Evolutionary conservation across 306 rosid genomes (phyloP).

Genomic region (Casuarina equisetifolia): DNA sequence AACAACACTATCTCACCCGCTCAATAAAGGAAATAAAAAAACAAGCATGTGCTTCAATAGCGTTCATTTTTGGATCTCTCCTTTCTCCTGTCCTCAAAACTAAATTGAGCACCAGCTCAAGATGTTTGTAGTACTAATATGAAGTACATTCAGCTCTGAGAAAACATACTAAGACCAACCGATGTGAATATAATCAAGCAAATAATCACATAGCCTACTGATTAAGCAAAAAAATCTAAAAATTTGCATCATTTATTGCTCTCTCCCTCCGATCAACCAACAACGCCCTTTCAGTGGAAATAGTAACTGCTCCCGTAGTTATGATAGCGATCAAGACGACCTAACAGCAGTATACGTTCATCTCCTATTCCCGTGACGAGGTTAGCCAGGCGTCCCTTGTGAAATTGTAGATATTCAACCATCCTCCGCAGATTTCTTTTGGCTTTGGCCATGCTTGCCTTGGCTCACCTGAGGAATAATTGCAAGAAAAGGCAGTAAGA

Average conservation of each 20-base stretch:
- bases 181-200: conserved; percentile 15
- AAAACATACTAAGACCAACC: neutral
- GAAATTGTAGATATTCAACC: conserved; percentile 27
- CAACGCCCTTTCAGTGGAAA: conserved; percentile 6
- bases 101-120: neutral
- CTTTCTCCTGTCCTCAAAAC: neutral
- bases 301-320: neutral
- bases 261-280: neutral
- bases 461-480: conserved; percentile 59
- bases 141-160: neutral
- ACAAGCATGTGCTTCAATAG: neutral
- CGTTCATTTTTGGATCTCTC: neutral
- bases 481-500: conserved; percentile 5
- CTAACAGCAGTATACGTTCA: neutral
- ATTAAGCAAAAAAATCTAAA: conserved; percentile 7
- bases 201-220: neutral
- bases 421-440: conserved; percentile 49
- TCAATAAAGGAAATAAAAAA: neutral
- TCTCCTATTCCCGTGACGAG: conserved; percentile 25
- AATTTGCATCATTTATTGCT: conserved; percentile 2
- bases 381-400: conserved; percentile 32
- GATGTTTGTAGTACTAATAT: neutral
- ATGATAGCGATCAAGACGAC: neutral
- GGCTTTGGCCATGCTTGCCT: conserved; percentile 48
- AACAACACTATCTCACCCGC: neutral